A percentile compares a stretch with the other conserved stretches of the same genome.
These are phyloP conservation scores for Coniochaeta sp. DNA, from an alignment of 2,329 filamentous ascomycete species.

Conservation along the genomic window DNA sequence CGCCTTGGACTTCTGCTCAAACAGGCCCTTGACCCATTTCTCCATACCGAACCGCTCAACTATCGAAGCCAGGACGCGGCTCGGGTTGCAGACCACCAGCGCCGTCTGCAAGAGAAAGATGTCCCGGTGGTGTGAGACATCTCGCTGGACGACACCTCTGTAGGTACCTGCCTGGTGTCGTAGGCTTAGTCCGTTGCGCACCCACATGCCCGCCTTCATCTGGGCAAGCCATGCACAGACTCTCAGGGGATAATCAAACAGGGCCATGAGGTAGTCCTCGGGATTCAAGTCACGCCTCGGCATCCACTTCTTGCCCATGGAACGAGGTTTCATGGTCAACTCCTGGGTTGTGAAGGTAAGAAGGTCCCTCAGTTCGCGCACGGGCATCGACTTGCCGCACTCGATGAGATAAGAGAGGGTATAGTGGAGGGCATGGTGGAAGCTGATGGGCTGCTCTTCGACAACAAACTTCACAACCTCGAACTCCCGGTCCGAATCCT, in stretches of 20 bases:
- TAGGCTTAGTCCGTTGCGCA: constrained; percentile 91
- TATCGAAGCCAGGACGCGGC: constrained; percentile 77
- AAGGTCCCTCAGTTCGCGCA: constrained; percentile 57
- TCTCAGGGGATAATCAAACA: constrained; percentile 87
- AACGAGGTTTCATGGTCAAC: constrained; percentile 55
- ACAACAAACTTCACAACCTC: constrained; percentile 80
- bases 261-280: constrained; percentile 76
- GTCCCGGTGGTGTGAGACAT: constrained; percentile 90
- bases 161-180: constrained; percentile 94
- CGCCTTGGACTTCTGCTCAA: constrained; percentile 61
- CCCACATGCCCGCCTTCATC: constrained; percentile 98
- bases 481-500: constrained; percentile 47
- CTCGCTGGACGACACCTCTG: constrained; percentile 77
- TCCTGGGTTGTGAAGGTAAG: constrained; percentile 66
- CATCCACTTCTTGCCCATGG: constrained; percentile 52
- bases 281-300: constrained; percentile 49
- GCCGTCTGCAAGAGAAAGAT: constrained; percentile 91
- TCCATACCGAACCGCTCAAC: constrained; percentile 87
- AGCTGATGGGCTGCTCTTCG: constrained; percentile 86
- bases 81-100: constrained; percentile 76
- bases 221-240: constrained; percentile 96
- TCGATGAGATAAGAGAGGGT: constrained; percentile 94
- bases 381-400: constrained; percentile 68
- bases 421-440: constrained; percentile 95
- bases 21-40: constrained; percentile 79